Evolutionary conservation across 2,329 filamentous ascomycete species (phyloP), one percentile per base, ranked within the genome.

Genomic region (Cladosporium phlei): DNA sequence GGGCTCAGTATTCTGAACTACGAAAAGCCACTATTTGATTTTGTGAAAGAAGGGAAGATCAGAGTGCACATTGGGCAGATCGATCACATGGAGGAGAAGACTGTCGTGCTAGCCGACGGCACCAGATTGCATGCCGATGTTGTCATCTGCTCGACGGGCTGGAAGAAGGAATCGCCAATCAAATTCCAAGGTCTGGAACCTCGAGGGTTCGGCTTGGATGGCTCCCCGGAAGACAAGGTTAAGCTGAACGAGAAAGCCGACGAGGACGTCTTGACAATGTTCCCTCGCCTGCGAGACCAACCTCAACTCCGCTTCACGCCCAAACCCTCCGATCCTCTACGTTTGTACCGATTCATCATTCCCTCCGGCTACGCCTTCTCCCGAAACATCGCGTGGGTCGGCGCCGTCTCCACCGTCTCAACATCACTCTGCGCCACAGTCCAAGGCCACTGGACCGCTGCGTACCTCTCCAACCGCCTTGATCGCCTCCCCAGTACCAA

Each of bases 1-100:
- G 72, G 71, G 0, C 67, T 83, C 24, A 76, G 76, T 37, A 82
- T 84, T 22, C 67, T 80, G 47, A 85, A 83, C 57, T 84, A 79
- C 54, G 69, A 49, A 21, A 55, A 68, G 3, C 69, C 77, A 52
- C 74, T 83, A 56, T 77, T 81, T 57, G 73, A 78, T 5, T 64
- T 80, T 10, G 70, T 85, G 9, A 69, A 68, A 34, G 59, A 69
- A 4, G 76, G 76, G 3, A 69, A 66, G n/a, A 74, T 84, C 25
- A 68, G 69, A 14, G 66, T 85, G 1, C 71, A 81, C 38, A 60
- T 80, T 6, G 72, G 72, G 24, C 77, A 83, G 37, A 69, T 85
- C 4, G 61, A 65, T 2, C 65, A 66, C 17, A 66, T 84, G 3
- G 68, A 69, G 0, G 55, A 66, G 2, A 59, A 67, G 14, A 66